These are phyloP conservation scores for Thielaviopsis ethacetica DNA, from an alignment of 2,329 filamentous ascomycete species.

Conservation along the genomic window DNA sequence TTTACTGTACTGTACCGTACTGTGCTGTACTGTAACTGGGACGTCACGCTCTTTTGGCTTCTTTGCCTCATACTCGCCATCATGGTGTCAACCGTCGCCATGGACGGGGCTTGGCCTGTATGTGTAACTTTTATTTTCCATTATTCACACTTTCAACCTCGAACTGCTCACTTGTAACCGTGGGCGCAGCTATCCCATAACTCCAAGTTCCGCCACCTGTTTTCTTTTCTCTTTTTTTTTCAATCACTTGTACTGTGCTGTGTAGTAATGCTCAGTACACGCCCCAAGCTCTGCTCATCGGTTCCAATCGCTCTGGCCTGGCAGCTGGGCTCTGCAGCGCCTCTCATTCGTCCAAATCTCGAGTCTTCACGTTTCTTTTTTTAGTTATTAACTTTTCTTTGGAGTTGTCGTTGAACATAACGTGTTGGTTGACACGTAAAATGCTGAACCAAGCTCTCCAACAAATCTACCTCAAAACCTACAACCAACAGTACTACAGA, in stretches of 20 bases:
- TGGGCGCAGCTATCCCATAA: background rate
- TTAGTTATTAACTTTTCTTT: background rate
- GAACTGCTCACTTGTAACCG: no score
- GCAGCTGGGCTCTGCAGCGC: background rate
- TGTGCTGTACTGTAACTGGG: no score
- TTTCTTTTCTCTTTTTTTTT: background rate
- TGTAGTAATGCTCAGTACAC: background rate
- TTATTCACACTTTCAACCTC: no score
- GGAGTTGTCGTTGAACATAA: background rate
- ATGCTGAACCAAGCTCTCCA: background rate
- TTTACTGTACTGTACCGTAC: no score
- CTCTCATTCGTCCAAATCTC: background rate
- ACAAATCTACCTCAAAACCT: background rate
- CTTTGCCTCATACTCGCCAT: background rate
- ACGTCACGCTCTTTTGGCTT: background rate
- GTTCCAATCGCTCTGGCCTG: background rate
- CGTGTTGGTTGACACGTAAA: background rate
- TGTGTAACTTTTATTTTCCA: background rate
- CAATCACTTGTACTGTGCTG: no score
- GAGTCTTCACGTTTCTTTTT: no score
- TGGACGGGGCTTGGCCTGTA: background rate
- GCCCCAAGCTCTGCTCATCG: background rate
- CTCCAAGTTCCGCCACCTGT: background rate
- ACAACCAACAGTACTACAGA: no score
- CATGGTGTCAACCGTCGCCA: background rate